These are phyloP conservation scores for Emmonsiellopsis sp. DNA, from an alignment of 2,329 filamentous ascomycete species.

Conservation along the genomic window DNA sequence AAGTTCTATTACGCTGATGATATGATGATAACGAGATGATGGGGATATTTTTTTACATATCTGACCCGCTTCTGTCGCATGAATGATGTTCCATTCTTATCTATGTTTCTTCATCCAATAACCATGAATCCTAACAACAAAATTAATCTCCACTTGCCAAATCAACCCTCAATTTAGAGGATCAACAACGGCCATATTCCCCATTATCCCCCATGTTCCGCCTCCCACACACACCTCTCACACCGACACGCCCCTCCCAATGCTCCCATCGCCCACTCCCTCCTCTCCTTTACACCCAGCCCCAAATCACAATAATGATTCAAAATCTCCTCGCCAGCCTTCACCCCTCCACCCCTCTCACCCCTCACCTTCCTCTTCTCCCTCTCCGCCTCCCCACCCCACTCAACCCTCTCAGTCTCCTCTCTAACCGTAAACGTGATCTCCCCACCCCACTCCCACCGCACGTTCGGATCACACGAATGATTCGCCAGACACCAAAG, in stretches of 20 bases:
- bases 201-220: constrained; percentile 4
- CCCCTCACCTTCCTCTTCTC: constrained; percentile 13
- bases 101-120: not conserved
- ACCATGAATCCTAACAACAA: not conserved
- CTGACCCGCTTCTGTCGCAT: not conserved
- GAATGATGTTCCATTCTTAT: not conserved
- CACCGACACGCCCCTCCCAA: constrained; percentile 87
- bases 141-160: not conserved
- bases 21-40: not conserved
- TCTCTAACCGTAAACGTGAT: constrained; percentile 29
- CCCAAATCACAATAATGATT: constrained; percentile 91
- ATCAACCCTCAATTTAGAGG: no score
- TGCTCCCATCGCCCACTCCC: constrained; percentile 82
- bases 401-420: constrained; percentile 26
- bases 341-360: constrained; percentile 56
- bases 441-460: constrained; percentile 73
- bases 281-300: constrained; percentile 65
- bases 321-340: constrained; percentile 71
- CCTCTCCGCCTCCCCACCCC: constrained; percentile 36
- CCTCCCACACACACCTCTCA: constrained; percentile 67
- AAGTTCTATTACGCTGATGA: not conserved
- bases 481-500: constrained; percentile 97
- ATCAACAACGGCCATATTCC: no score
- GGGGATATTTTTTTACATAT: not conserved
- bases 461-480: constrained; percentile 88